Base-by-base conservation (phyloP, 176 grass and related monocot species). In the Oryza longistaminata region DNA sequence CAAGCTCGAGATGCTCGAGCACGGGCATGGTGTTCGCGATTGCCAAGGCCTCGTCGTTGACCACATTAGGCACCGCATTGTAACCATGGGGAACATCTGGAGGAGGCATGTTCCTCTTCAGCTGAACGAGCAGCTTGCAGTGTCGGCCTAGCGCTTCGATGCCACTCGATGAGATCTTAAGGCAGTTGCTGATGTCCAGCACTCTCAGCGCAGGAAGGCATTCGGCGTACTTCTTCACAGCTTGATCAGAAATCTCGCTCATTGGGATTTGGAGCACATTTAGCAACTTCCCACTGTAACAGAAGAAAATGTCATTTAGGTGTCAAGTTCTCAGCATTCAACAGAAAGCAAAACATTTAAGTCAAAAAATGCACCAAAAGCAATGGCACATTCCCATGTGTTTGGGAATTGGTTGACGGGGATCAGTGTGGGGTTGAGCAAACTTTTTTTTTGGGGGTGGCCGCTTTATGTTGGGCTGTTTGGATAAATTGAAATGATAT, bases 71-170 rank as follows among this genome's bases (percentile, higher is more conserved):
- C 19, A 61, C 19, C 21, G 85, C n/a, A 29, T 76, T 78, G 78
- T 45, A 49, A 13, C 50, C 64, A 27, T 34, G 65, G 16, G 64
- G 80, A 67, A 55, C 22, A 16, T 75, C 74, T 24, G 85, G 78
- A 65, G 91, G 91, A 50, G 86, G 83, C 83, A 87, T 91, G 86
- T 85, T 94, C 81, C 92, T 86, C 86, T 70, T 94, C 80, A 91
- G 81, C 26, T 89, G 80, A 74, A 70, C 46, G 11, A 94, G 84
- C 7, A 55, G 52, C 81, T 85, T 89, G 86, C 89, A 94, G 24
- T 85, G 75, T 67, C 49, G 87, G 55, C 89, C 92, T 33, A 91
- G 66, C 35, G 58, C 82, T 68, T 86, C 80, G 1, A 94, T 91
- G 76, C 86, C 89, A 25, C 64, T 86, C 7, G 83, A 77, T 53